These are phyloP conservation scores for Rhizopus delemar DNA, from an alignment of 371 early-diverging fungal species.

Conservation along the genomic window DNA sequence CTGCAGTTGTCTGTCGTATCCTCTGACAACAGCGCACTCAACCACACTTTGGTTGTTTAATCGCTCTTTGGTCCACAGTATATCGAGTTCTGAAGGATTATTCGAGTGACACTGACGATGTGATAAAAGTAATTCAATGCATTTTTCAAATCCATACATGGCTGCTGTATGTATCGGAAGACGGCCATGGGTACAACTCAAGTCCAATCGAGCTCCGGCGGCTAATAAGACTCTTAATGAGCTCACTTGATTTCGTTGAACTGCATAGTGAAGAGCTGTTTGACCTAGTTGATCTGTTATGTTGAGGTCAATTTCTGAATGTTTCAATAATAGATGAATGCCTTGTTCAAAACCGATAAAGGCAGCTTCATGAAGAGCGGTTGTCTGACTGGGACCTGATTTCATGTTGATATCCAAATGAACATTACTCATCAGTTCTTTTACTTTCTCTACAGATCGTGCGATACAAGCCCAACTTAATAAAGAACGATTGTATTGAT, in stretches of 20 bases:
- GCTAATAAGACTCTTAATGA: slow-evolving; percentile 27
- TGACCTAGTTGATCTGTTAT: slow-evolving; percentile 23
- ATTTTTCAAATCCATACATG: slow-evolving; percentile 25
- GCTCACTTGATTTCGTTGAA: slow-evolving; percentile 28
- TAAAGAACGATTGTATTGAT: slow-evolving; percentile 27
- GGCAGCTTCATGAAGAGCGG: slow-evolving; percentile 46
- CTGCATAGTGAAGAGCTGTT: slow-evolving; percentile 41
- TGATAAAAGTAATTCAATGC: slow-evolving; percentile 21
- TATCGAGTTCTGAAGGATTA: slow-evolving; percentile 14
- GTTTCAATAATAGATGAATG: slow-evolving; percentile 27
- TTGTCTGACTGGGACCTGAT: slow-evolving; percentile 34
- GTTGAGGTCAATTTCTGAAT: slow-evolving; percentile 35
- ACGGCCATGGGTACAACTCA: slow-evolving; percentile 24
- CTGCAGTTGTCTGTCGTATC: slow-evolving; percentile 24
- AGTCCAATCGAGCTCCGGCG: slow-evolving; percentile 32
- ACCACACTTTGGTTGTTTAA: slow-evolving; percentile 18
- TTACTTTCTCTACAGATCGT: slow-evolving; percentile 30
- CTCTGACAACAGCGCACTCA: slow-evolving; percentile 34
- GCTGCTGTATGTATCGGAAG: slow-evolving; percentile 37
- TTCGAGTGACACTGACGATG: slow-evolving; percentile 7
- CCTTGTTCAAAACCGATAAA: slow-evolving; percentile 34
- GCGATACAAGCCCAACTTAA: slow-evolving; percentile 41
- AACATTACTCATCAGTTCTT: slow-evolving; percentile 22
- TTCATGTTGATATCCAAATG: slow-evolving; percentile 35
- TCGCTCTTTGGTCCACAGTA: slow-evolving; percentile 14